These are phyloP conservation scores for Teunomyces gatunensis DNA, from an alignment of 805 yeast genomes.

Conservation along the genomic window DNA sequence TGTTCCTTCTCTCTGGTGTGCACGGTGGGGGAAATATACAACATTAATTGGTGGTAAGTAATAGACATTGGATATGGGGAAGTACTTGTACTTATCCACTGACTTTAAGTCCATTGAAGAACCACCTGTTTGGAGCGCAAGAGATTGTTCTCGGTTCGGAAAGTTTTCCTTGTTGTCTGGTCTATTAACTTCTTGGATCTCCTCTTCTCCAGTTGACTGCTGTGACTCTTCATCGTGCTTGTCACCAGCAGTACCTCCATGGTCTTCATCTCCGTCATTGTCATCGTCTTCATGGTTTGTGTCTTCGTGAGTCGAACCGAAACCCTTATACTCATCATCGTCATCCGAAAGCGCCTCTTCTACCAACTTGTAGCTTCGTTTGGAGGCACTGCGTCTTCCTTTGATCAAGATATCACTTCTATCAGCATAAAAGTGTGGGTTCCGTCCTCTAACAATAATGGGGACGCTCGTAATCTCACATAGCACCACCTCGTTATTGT, in stretches of 20 bases:
- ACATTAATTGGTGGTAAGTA: conserved; percentile 55
- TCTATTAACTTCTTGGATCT: background rate
- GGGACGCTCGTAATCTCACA: conserved; percentile 40
- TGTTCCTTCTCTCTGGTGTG: conserved; percentile 35
- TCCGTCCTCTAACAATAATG: conserved; percentile 58
- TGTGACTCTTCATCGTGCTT: background rate
- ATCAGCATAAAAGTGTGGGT: conserved; percentile 58
- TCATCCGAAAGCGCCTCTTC: conserved; percentile 10
- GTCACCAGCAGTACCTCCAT: background rate
- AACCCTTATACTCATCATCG: background rate
- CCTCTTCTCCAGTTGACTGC: conserved; percentile 6
- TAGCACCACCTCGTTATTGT: conserved; percentile 29
- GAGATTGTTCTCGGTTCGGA: background rate
- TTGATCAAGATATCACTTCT: conserved; percentile 48
- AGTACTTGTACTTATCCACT: conserved; percentile 41
- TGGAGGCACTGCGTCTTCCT: conserved; percentile 11
- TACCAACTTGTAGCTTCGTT: conserved; percentile 9
- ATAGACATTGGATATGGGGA: conserved; percentile 50
- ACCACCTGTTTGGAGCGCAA: background rate
- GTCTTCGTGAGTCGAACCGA: background rate
- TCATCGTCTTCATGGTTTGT: conserved; percentile 5
- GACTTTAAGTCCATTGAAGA: conserved; percentile 9
- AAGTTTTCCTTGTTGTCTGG: background rate
- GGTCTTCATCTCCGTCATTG: background rate
- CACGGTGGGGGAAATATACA: conserved; percentile 55